Evolutionary conservation across 495 filamentous ascomycete genomes (phyloP).

Genomic region (Umbilicaria muhlenbergii): DNA sequence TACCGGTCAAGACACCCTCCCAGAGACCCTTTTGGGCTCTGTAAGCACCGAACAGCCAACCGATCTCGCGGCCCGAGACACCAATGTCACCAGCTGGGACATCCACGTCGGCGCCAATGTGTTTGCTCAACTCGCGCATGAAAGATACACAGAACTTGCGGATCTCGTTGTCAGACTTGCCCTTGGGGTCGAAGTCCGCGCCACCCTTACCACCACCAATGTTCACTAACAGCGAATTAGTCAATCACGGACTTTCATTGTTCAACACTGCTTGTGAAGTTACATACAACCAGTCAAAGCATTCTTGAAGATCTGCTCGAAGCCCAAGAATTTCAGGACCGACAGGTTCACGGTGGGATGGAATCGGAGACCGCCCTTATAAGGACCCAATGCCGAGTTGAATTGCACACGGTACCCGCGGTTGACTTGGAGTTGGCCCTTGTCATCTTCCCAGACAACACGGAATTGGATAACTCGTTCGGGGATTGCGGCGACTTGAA

Average conservation of each 20-base stretch:
- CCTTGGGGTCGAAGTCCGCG: slow-evolving; percentile 98
- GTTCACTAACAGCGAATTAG: slow-evolving; percentile 42
- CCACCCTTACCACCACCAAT: slow-evolving; percentile 99
- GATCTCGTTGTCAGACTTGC: slow-evolving; percentile 95
- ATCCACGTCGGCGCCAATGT: slow-evolving; percentile 94
- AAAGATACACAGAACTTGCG: slow-evolving; percentile 92
- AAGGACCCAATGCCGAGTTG: slow-evolving; percentile 95
- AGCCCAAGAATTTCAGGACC: slow-evolving; percentile 95
- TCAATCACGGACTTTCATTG: slow-evolving; percentile 4
- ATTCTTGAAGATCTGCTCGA: slow-evolving; percentile 99
- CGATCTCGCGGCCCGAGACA: slow-evolving; percentile 77
- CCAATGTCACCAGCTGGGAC: slow-evolving; percentile 93
- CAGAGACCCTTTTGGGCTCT: slow-evolving; percentile 73
- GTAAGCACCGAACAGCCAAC: slow-evolving; percentile 94
- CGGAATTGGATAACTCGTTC: slow-evolving; percentile 97
- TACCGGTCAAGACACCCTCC: slow-evolving; percentile 93
- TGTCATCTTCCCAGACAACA: slow-evolving; percentile 92
- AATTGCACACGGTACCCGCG: slow-evolving; percentile 95
- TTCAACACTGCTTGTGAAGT: not conserved
- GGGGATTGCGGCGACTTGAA: slow-evolving; percentile 76
- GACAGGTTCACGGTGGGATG: slow-evolving; percentile 94
- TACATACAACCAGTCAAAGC: slow-evolving; percentile 83
- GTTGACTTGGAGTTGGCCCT: slow-evolving; percentile 81
- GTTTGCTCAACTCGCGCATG: slow-evolving; percentile 86
- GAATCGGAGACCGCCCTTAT: slow-evolving; percentile 95